phyloP scores from a whole-genome alignment of 2,329 filamentous ascomycete species.

The Beauveria australis region DNA sequence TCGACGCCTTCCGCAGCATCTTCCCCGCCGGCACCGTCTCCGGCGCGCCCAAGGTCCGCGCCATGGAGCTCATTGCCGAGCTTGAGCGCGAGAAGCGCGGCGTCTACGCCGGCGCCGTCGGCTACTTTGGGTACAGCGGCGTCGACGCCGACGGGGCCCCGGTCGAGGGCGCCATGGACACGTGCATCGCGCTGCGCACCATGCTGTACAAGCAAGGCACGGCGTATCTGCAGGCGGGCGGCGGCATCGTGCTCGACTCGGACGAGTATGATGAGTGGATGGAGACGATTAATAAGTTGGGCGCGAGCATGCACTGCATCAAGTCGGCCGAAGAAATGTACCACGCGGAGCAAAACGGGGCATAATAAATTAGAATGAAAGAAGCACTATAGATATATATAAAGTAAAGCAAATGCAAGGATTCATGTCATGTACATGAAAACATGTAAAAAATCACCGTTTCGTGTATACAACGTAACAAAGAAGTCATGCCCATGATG shows the following conservation, averaged over 20 bases:
- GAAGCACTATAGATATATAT: too few species aligned
- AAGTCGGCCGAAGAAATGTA: conserved; percentile 69
- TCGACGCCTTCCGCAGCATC: conserved; percentile 92
- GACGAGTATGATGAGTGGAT: conserved; percentile 90
- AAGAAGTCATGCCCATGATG: too few species aligned
- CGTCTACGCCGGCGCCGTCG: conserved; percentile 90
- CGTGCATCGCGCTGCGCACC: conserved; percentile 70
- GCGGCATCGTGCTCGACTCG: conserved; percentile 90
- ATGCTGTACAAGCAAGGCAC: conserved; percentile 91
- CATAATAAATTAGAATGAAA: not conserved
- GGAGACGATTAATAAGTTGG: conserved; percentile 90
- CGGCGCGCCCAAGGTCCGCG: conserved; percentile 88
- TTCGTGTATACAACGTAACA: not conserved
- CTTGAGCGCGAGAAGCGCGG: conserved; percentile 90
- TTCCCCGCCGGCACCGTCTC: conserved; percentile 96
- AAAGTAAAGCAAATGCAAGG: too few species aligned
- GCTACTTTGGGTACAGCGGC: conserved; percentile 86
- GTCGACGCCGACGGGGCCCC: conserved; percentile 55
- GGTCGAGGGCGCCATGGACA: conserved; percentile 84
- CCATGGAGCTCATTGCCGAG: conserved; percentile 96
- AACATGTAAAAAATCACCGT: too few species aligned
- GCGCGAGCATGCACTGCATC: conserved; percentile 84
- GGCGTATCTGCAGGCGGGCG: conserved; percentile 83
- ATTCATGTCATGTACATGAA: too few species aligned
- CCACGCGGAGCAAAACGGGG: conserved; percentile 23